Percentiles rank a stretch among this genome's conserved stretches.
Evolutionary conservation across 2,329 filamentous ascomycete genomes (phyloP).

Genomic region (Biscogniauxia mediterranea): DNA sequence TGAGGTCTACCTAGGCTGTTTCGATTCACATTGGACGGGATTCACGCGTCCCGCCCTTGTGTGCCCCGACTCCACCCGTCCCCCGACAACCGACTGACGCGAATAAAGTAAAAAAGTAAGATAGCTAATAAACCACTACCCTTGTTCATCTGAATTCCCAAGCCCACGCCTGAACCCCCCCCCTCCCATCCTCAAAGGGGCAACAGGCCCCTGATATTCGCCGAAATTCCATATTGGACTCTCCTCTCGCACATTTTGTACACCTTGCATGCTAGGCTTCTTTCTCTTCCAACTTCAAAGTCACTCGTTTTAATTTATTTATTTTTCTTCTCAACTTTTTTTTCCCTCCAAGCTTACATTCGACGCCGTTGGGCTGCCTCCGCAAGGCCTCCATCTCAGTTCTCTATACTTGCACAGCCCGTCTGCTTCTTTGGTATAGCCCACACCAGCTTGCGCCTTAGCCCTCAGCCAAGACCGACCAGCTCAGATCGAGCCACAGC

Average conservation of each 20-base stretch:
- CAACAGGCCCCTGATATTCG: neutral
- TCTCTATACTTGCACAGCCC: neutral
- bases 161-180: no score
- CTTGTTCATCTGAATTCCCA: neutral
- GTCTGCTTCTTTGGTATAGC: neutral
- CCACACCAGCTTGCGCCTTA: neutral
- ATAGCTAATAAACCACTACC: neutral
- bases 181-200: neutral
- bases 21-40: neutral
- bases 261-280: neutral
- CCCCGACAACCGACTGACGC: neutral
- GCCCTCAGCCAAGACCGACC: neutral
- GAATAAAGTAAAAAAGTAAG: neutral
- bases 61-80: neutral
- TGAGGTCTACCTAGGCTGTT: neutral
- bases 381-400: neutral
- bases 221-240: neutral
- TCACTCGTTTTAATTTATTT: neutral
- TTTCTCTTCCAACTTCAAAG: neutral
- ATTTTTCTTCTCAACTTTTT: neutral
- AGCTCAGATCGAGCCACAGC: slow-evolving; percentile 2
- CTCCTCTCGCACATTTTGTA: neutral
- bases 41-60: neutral
- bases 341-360: neutral
- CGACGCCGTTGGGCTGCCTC: neutral